Evolutionary conservation across 1,284 basidiomycete species (phyloP), one percentile per base, ranked within the genome.

Genomic region (Cutaneotrichosporon mucoides): DNA sequence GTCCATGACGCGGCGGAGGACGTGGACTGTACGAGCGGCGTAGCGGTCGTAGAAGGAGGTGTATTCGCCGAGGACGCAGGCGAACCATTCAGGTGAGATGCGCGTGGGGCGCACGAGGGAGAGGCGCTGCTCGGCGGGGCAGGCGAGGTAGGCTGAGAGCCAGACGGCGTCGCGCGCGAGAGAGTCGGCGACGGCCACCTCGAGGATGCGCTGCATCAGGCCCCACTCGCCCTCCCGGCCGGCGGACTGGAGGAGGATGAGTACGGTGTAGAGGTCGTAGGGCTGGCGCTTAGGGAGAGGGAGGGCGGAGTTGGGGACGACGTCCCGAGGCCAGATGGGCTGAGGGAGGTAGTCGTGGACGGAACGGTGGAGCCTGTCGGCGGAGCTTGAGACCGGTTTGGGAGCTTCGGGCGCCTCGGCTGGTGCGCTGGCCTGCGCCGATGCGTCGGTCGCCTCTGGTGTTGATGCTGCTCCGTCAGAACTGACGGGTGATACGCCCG

Each of bases 31-130:
- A 7, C 54, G 60, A 6, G 3, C 24, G 0, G 60, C 50, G 11
- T 57, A 44, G 15, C 46, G 16, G 6, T 34, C 37, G 16, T 50
- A 42, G 15, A 49, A 16, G 34, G 15, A 3, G 9, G 40, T 24
- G 44, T 57, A 46, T 15, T 43, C 40, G 3, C 43, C 57, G 6
- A 61, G 52, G 1, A 43, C 56, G 6, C 35, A 33, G 5, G 51
- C 56, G 57, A 61, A 61, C 63, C 63, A 64, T 13, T 64, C 63
- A 10, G 63, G 59, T 4, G 54, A 38, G 9, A 61, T 41, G 6
- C 63, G 46, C 3, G 35, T 35, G 0, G 63, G 55, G 7, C 53
- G 46, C 2, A 11, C 24, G 13, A 64, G 59, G 16, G 44, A 9
- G 11, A 15, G n/a, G 4, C 63, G 59, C 13, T 11, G 13, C 6